phyloP scores from a whole-genome alignment of 805 yeast species.

The Kazachstania viticola region DNA sequence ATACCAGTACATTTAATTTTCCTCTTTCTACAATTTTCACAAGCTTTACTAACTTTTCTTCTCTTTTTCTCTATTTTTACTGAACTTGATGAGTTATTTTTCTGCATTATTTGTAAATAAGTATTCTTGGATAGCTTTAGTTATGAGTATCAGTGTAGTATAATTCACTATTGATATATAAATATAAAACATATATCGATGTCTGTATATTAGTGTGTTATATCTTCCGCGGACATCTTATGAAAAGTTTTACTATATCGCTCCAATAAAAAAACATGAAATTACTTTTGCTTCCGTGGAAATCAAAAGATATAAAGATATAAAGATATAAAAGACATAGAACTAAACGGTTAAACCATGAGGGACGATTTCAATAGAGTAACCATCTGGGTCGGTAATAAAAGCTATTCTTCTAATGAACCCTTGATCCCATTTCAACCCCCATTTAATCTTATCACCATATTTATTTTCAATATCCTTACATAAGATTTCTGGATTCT shows the following conservation, averaged over 20 bases:
- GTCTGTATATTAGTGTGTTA: too few species aligned
- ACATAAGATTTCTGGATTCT: slow-evolving; percentile 40
- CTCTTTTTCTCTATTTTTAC: slow-evolving; percentile 1
- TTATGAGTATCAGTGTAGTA: too few species aligned
- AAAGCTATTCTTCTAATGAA: slow-evolving; percentile 54
- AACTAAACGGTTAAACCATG: slow-evolving; percentile 14
- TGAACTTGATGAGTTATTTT: neutral
- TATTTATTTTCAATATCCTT: slow-evolving; percentile 34
- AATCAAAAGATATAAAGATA: too few species aligned
- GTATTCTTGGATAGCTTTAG: too few species aligned
- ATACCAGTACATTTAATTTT: slow-evolving; percentile 27
- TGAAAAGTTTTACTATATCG: too few species aligned
- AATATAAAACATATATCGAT: too few species aligned
- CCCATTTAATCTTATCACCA: slow-evolving; percentile 48
- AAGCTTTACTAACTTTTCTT: slow-evolving; percentile 10
- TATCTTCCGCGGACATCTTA: too few species aligned
- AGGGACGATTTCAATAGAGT: slow-evolving; percentile 64
- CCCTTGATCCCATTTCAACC: slow-evolving; percentile 44
- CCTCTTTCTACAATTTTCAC: slow-evolving; percentile 24
- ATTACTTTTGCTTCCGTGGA: too few species aligned
- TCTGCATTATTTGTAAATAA: too few species aligned
- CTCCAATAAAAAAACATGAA: too few species aligned
- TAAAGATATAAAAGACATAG: neutral
- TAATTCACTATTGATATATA: too few species aligned
- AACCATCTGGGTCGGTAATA: slow-evolving; percentile 83